A percentile compares a stretch with the other conserved stretches of the same genome.
phyloP scores from a whole-genome alignment of 495 filamentous ascomycete genomes.

The Wilcoxina mikolae region DNA sequence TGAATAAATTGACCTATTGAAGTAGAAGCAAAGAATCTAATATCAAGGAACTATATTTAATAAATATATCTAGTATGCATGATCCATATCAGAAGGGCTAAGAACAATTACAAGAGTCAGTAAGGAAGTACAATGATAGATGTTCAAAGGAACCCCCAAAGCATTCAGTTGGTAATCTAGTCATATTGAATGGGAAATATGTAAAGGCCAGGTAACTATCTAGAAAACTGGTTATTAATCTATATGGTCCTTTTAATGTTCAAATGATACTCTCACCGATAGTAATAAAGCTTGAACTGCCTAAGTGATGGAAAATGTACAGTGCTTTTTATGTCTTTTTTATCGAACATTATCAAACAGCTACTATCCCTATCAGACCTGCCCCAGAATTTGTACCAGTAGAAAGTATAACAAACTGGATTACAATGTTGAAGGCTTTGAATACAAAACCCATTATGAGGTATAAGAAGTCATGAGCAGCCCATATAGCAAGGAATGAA shows the following conservation, averaged over 20 bases:
- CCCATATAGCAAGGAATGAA: background rate
- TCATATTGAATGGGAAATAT: background rate
- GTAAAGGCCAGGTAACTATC: background rate
- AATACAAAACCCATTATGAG: background rate
- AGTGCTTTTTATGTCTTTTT: no score
- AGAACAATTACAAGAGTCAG: no score
- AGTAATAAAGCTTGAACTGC: background rate
- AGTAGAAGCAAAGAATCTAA: no score
- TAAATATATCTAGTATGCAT: background rate
- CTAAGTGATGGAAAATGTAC: conserved; percentile 5
- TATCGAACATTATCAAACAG: no score
- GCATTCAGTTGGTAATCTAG: background rate
- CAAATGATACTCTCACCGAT: no score
- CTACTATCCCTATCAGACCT: background rate
- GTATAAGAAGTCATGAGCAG: background rate
- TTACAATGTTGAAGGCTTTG: background rate
- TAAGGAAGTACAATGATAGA: no score
- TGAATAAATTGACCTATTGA: no score
- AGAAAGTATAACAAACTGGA: background rate
- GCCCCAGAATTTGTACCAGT: background rate
- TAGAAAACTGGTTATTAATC: background rate
- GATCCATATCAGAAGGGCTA: no score
- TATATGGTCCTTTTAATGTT: conserved; percentile 11
- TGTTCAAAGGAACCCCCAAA: background rate
- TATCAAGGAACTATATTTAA: background rate